Percentiles rank a stretch among this genome's conserved stretches.
These are phyloP conservation scores for Dipodascus albidus DNA, from an alignment of 805 yeast genomes.

Conservation along the genomic window DNA sequence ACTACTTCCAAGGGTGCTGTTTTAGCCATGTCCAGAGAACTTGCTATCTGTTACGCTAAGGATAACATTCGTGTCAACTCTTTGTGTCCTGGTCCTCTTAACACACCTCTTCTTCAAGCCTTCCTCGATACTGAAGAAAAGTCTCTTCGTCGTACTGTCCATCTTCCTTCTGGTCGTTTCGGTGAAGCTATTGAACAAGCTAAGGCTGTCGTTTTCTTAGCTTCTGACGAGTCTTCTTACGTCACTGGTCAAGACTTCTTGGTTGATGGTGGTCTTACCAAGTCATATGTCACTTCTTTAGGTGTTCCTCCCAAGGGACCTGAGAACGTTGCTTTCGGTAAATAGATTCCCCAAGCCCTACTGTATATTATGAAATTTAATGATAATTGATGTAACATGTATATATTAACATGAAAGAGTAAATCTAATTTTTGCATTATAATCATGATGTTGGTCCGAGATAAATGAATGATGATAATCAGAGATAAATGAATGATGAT, in stretches of 20 bases:
- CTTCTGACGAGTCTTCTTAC: slow-evolving; percentile 38
- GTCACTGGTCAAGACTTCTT: slow-evolving; percentile 52
- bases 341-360: no score
- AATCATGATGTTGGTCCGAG: no score
- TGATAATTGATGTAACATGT: no score
- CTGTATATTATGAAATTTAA: no score
- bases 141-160: slow-evolving; percentile 30
- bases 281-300: slow-evolving; percentile 22
- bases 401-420: no score
- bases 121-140: slow-evolving; percentile 44
- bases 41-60: slow-evolving; percentile 53
- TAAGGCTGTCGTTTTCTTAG: slow-evolving; percentile 47
- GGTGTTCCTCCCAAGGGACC: slow-evolving; percentile 16
- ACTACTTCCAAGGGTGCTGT: slow-evolving; percentile 31
- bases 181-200: slow-evolving; percentile 57
- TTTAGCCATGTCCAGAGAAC: slow-evolving; percentile 26
- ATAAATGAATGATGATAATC: no score
- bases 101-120: slow-evolving; percentile 48
- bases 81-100: slow-evolving; percentile 48
- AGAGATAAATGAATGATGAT: no score
- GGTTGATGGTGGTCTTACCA: slow-evolving; percentile 41
- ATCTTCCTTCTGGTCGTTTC: slow-evolving; percentile 44
- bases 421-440: neutral
- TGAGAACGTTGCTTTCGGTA: slow-evolving; percentile 21
- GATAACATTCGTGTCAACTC: slow-evolving; percentile 43